phyloP scores from a whole-genome alignment of 768 basidiomycete species.

The Hypholoma fasciculare region DNA sequence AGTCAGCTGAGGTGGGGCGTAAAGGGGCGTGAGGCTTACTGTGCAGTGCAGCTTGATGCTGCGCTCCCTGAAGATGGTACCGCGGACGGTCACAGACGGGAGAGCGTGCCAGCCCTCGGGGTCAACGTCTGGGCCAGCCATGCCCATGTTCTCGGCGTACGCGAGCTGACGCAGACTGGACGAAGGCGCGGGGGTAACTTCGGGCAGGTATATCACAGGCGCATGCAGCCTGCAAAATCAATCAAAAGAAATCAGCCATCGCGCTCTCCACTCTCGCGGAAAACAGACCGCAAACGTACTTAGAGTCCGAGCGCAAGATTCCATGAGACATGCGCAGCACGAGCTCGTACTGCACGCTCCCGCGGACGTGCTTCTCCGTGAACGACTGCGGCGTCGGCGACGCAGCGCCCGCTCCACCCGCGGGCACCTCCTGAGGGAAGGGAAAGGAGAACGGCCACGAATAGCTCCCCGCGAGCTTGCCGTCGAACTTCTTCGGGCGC shows the following conservation, averaged over 20 bases:
- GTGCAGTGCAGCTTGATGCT: slow-evolving; percentile 26
- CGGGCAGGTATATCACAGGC: slow-evolving; percentile 32
- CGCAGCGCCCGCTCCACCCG: background rate
- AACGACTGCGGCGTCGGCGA: slow-evolving; percentile 35
- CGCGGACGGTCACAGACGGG: slow-evolving; percentile 17
- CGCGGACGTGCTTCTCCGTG: slow-evolving; percentile 30
- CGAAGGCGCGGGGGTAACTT: slow-evolving; percentile 27
- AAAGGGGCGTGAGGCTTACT: slow-evolving; percentile 18
- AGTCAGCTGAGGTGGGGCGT: background rate
- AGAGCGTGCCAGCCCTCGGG: slow-evolving; percentile 35
- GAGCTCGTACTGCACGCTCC: slow-evolving; percentile 37
- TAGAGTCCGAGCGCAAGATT: slow-evolving; percentile 35
- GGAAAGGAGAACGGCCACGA: slow-evolving; percentile 40
- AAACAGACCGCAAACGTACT: too few species aligned
- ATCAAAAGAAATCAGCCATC: background rate
- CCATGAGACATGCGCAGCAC: slow-evolving; percentile 37
- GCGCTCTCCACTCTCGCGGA: background rate
- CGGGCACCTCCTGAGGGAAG: slow-evolving; percentile 29
- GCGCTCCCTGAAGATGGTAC: slow-evolving; percentile 21
- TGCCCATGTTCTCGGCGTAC: slow-evolving; percentile 26
- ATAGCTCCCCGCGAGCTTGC: slow-evolving; percentile 35
- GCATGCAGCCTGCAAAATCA: slow-evolving; percentile 15
- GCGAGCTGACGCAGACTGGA: slow-evolving; percentile 34
- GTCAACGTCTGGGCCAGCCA: slow-evolving; percentile 33
- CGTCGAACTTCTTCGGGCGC: slow-evolving; percentile 26